phyloP scores from a whole-genome alignment of 2,329 filamentous ascomycete genomes.

The Exutisphaerella laricina region DNA sequence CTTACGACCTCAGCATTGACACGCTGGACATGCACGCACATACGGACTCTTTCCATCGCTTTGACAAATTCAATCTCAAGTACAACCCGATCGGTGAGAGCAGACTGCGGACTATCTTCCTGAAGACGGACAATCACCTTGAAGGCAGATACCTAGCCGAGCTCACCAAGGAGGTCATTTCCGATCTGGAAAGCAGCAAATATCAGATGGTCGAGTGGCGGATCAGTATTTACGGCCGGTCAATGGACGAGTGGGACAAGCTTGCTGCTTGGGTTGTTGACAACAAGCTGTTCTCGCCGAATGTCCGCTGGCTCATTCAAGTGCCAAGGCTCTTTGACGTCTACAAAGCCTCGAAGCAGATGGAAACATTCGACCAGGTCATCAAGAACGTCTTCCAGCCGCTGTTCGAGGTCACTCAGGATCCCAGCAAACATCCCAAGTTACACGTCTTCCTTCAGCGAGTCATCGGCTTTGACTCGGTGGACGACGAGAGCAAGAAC shows the following conservation, averaged over 20 bases:
- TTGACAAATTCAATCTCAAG: constrained; percentile 99
- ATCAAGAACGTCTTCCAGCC: constrained; percentile 89
- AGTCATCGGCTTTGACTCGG: constrained; percentile 94
- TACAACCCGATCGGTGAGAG: constrained; percentile 98
- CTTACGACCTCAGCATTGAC: constrained; percentile 96
- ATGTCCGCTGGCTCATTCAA: constrained; percentile 95
- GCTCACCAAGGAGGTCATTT: constrained; percentile 96
- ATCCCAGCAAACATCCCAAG: constrained; percentile 82
- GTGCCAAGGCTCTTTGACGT: constrained; percentile 92
- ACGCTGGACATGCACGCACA: constrained; percentile 99
- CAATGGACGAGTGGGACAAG: constrained; percentile 94
- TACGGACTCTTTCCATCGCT: constrained; percentile 95
- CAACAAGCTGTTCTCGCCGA: constrained; percentile 96
- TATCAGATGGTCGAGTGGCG: constrained; percentile 99
- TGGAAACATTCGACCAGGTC: constrained; percentile 86
- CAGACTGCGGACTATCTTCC: constrained; percentile 89
- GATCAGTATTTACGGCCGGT: constrained; percentile 92
- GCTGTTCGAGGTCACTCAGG: constrained; percentile 86
- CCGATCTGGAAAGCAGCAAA: constrained; percentile 95
- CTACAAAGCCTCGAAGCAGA: constrained; percentile 81
- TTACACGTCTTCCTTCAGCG: constrained; percentile 90
- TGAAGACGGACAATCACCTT: constrained; percentile 98
- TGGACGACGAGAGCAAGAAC: constrained; percentile 96
- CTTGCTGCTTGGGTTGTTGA: constrained; percentile 95
- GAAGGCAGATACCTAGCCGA: constrained; percentile 92